Percentiles rank a stretch among this genome's conserved stretches.
phyloP scores from a whole-genome alignment of 148 eudicot genomes.

The Cornus kousa region DNA sequence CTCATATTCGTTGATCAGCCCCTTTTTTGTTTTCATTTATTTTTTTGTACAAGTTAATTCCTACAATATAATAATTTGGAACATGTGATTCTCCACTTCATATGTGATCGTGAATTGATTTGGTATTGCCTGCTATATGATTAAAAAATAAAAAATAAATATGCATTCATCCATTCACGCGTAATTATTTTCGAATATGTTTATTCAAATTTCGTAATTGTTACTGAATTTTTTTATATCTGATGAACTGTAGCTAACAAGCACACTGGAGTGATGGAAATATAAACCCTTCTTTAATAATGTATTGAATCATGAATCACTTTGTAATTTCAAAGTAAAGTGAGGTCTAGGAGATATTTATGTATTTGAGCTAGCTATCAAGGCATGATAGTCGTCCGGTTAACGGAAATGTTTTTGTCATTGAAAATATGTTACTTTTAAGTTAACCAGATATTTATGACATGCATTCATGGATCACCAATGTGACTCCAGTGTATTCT shows the following conservation, averaged over 20 bases:
- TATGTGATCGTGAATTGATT: background rate
- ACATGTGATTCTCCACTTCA: background rate
- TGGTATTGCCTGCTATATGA: background rate
- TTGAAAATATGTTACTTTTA: background rate
- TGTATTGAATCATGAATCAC: too few relatives aligned
- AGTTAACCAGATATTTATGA: background rate
- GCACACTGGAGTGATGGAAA: background rate
- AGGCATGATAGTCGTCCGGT: background rate
- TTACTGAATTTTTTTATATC: background rate
- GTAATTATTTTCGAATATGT: background rate
- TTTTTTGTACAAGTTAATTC: background rate
- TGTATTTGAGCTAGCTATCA: background rate
- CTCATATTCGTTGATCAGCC: background rate
- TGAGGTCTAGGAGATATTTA: background rate
- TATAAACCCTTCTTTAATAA: too few relatives aligned
- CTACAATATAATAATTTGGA: background rate
- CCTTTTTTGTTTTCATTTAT: background rate
- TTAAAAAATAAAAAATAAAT: too few relatives aligned
- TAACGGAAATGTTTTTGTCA: background rate
- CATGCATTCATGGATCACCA: too few relatives aligned
- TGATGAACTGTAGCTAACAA: background rate
- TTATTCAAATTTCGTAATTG: background rate
- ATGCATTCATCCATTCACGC: background rate
- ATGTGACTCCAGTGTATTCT: background rate
- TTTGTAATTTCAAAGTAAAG: too few relatives aligned